These are phyloP conservation scores for Rosa hybrid DNA, from an alignment of 331 rosid species.

Conservation along the genomic window DNA sequence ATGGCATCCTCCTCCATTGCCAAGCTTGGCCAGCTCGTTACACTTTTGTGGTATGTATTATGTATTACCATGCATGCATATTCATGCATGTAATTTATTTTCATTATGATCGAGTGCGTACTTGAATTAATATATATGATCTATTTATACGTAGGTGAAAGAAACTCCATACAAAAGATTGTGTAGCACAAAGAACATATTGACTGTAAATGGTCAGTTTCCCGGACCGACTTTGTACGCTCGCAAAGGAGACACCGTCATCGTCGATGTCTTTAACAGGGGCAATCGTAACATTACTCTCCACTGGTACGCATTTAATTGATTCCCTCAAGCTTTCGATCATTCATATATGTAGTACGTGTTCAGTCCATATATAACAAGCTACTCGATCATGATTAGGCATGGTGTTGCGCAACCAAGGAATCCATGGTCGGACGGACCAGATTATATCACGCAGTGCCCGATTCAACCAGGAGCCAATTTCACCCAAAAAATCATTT, in stretches of 20 bases:
- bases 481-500: conserved; percentile 35
- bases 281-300: conserved; percentile 42
- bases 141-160: conserved; percentile 29
- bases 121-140: too few species aligned
- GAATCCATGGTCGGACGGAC: conserved; percentile 65
- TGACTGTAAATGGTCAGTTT: conserved; percentile 51
- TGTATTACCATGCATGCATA: not conserved
- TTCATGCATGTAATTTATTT: too few species aligned
- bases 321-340: too few species aligned
- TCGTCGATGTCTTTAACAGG: conserved; percentile 45
- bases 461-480: conserved; percentile 44
- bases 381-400: conserved; percentile 21
- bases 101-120: not conserved
- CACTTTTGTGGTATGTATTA: conserved; percentile 23
- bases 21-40: conserved; percentile 19
- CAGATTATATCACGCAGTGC: conserved; percentile 48
- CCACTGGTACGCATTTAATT: conserved; percentile 35
- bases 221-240: conserved; percentile 48
- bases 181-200: conserved; percentile 42
- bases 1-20: conserved; percentile 32
- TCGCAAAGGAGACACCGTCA: conserved; percentile 34
- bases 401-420: conserved; percentile 57
- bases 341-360: not conserved
- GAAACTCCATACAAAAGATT: conserved; percentile 40
- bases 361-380: not conserved